Conservation (phyloP, 768 basidiomycete species). For the Hericium alpestre region DNA sequence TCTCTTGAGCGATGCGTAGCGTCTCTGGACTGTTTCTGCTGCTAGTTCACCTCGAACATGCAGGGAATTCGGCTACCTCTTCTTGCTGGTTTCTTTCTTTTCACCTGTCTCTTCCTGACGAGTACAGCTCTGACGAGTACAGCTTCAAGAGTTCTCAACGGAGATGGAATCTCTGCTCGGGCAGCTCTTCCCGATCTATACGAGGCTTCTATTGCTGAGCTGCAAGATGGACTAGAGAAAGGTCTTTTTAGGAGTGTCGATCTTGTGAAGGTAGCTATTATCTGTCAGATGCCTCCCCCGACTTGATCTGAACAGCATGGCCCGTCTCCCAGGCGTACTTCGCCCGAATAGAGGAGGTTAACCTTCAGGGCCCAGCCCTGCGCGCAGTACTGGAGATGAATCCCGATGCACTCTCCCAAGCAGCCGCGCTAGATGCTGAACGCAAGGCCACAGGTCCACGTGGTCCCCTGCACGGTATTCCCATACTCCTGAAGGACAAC, state of each 20-base stretch:
- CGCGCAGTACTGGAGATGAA: constrained; percentile 52
- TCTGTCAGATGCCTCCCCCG: not conserved
- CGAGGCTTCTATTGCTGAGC: constrained; percentile 28
- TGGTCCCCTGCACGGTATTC: constrained; percentile 45
- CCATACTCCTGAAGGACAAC: constrained; percentile 38
- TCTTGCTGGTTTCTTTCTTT: no score
- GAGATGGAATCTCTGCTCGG: no score
- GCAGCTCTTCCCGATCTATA: constrained; percentile 25
- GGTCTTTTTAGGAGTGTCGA: constrained; percentile 30
- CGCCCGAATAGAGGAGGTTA: constrained; percentile 60
- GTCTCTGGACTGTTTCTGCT: no score
- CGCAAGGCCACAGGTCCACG: constrained; percentile 32
- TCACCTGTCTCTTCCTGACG: no score
- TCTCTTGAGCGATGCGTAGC: no score
- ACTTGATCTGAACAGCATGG: not conserved
- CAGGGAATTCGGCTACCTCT: no score
- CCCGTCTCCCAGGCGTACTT: constrained; percentile 42
- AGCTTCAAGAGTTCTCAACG: no score
- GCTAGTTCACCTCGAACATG: no score
- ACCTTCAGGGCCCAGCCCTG: constrained; percentile 43
- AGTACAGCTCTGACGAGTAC: no score
- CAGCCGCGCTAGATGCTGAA: constrained; percentile 38
- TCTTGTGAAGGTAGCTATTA: constrained; percentile 23
- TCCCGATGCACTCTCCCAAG: constrained; percentile 39
- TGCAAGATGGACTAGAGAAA: constrained; percentile 26